phyloP scores from a whole-genome alignment of 768 basidiomycete genomes.

The Amanita rubescens region DNA sequence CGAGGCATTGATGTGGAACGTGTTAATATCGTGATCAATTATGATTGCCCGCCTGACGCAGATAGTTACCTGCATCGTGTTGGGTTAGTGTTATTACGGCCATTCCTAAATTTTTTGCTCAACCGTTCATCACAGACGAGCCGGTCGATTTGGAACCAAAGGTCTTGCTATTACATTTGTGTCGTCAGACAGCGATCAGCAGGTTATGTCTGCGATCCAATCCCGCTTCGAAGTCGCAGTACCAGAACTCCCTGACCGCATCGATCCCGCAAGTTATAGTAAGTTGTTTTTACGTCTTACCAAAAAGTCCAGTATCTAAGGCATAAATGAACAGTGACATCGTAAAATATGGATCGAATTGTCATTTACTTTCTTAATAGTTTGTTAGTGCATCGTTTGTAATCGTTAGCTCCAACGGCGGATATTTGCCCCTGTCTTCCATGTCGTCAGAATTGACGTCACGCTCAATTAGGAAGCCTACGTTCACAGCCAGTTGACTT shows the following conservation, averaged over 20 bases:
- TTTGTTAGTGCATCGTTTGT: conserved; percentile 14
- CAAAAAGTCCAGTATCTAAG: not conserved
- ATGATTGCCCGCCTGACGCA: conserved; percentile 94
- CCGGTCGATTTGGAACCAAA: conserved; percentile 98
- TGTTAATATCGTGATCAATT: conserved; percentile 99
- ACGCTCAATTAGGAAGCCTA: not conserved
- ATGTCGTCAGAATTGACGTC: not conserved
- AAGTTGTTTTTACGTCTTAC: conserved; percentile 20
- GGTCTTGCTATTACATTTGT: conserved; percentile 98
- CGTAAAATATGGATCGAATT: conserved; percentile 26
- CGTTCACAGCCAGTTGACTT: too few relatives aligned
- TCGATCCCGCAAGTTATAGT: conserved; percentile 96
- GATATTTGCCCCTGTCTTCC: not conserved
- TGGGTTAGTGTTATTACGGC: conserved; percentile 48
- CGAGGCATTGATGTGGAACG: conserved; percentile 99
- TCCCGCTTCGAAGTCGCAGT: conserved; percentile 96
- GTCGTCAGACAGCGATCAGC: conserved; percentile 84
- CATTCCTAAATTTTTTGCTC: not conserved
- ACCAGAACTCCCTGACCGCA: conserved; percentile 87
- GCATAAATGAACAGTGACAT: conserved; percentile 33
- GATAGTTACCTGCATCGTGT: conserved; percentile 99
- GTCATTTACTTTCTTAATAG: conserved; percentile 6
- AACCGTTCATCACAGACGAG: conserved; percentile 51
- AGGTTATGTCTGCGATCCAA: conserved; percentile 93
- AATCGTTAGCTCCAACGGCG: conserved; percentile 12